phyloP scores from a whole-genome alignment of 768 basidiomycete genomes.

The Dictyophora rubrovolvata region DNA sequence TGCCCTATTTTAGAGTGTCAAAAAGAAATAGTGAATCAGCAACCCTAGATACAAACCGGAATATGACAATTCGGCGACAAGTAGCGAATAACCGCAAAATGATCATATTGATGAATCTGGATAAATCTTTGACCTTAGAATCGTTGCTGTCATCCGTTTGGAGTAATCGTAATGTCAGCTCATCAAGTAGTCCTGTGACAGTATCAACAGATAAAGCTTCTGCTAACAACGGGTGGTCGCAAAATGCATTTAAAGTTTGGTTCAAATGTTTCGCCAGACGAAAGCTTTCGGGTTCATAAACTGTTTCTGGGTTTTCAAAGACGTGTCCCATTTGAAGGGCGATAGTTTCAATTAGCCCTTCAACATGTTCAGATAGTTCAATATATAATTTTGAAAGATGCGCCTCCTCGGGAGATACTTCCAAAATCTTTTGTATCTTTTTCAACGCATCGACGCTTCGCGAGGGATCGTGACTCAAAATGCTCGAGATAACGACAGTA shows the following conservation, averaged over 20 bases:
- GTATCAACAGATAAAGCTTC: constrained; percentile 81
- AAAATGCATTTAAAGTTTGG: constrained; percentile 90
- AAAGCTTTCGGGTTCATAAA: constrained; percentile 71
- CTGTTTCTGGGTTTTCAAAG: constrained; percentile 72
- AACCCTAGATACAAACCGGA: constrained; percentile 47
- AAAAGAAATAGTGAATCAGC: background rate
- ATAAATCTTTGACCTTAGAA: constrained; percentile 83
- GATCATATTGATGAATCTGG: constrained; percentile 97
- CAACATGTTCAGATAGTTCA: constrained; percentile 68
- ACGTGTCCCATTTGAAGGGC: constrained; percentile 86
- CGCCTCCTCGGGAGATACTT: constrained; percentile 64
- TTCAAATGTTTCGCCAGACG: constrained; percentile 95
- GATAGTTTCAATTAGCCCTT: constrained; percentile 83
- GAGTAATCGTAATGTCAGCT: constrained; percentile 81
- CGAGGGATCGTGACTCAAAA: constrained; percentile 76
- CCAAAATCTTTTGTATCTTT: constrained; percentile 79
- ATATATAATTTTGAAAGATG: constrained; percentile 60
- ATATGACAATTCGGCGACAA: constrained; percentile 80
- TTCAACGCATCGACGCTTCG: constrained; percentile 91
- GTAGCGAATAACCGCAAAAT: constrained; percentile 89
- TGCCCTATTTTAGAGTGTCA: constrained; percentile 33
- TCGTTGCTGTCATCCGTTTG: constrained; percentile 85
- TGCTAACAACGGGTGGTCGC: constrained; percentile 80
- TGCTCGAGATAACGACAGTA: constrained; percentile 76
- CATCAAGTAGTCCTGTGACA: constrained; percentile 78